A percentile compares a stretch with the other conserved stretches of the same genome.
These are phyloP conservation scores for Phytophthora constricta DNA, from an alignment of 352 stramenopile species.

Conservation along the genomic window DNA sequence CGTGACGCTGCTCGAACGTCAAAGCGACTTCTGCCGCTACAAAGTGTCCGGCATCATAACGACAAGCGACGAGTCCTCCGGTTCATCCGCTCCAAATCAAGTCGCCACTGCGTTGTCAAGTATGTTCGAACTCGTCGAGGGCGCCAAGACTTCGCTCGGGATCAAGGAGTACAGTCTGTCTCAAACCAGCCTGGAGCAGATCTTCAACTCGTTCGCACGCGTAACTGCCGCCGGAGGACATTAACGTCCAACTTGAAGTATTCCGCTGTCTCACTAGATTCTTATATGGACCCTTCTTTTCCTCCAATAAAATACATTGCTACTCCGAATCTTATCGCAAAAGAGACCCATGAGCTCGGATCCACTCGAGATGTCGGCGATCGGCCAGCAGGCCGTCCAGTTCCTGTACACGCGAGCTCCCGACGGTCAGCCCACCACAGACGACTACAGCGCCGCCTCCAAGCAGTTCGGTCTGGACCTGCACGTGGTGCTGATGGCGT, in stretches of 20 bases:
- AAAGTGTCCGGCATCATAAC: conserved; percentile 37
- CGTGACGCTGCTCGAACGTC: conserved; percentile 62
- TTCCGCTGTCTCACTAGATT: background rate
- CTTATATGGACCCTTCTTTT: too few relatives aligned
- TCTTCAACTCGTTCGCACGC: conserved; percentile 92
- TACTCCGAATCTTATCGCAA: too few relatives aligned
- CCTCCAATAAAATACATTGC: too few relatives aligned
- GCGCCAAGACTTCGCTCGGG: conserved; percentile 43
- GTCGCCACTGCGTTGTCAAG: conserved; percentile 47
- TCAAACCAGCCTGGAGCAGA: conserved; percentile 92
- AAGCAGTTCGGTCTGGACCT: too few relatives aligned
- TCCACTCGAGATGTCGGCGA: too few relatives aligned
- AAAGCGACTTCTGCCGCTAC: conserved; percentile 70
- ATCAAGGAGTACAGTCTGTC: conserved; percentile 90
- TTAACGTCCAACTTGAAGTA: background rate
- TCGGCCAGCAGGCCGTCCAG: too few relatives aligned
- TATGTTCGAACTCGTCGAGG: conserved; percentile 83
- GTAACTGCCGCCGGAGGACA: conserved; percentile 20
- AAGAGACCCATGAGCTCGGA: too few relatives aligned
- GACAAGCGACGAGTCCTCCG: background rate
- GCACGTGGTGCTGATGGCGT: too few relatives aligned
- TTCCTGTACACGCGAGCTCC: too few relatives aligned
- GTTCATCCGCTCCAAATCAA: background rate
- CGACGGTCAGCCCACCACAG: too few relatives aligned
- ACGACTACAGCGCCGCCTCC: too few relatives aligned